Conservation (phyloP, 768 basidiomycete species). For the Mycena venus region DNA sequence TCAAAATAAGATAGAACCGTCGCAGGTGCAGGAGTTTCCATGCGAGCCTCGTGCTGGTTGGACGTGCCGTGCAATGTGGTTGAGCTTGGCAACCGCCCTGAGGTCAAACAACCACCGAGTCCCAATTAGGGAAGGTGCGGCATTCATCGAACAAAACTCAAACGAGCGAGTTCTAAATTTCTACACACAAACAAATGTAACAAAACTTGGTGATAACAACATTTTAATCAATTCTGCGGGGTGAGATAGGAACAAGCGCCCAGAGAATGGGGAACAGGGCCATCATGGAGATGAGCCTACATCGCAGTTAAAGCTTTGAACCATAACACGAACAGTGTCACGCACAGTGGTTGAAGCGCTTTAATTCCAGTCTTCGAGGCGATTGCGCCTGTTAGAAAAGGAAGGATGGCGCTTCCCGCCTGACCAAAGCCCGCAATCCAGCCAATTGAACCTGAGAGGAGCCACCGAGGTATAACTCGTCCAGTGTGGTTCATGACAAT, state of each 20-base stretch:
- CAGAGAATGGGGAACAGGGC: constrained; percentile 52
- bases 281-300: constrained; percentile 74
- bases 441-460: constrained; percentile 73
- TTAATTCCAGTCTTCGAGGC: constrained; percentile 70
- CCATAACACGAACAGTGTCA: constrained; percentile 1
- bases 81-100: not conserved
- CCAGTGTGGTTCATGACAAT: constrained; percentile 79
- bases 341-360: not conserved
- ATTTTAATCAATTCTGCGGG: constrained; percentile 15
- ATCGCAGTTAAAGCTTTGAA: not conserved
- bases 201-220: not conserved
- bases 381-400: constrained; percentile 80
- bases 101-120: constrained; percentile 12
- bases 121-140: constrained; percentile 12
- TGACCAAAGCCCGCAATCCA: constrained; percentile 80
- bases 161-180: not conserved
- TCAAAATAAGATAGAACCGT: constrained; percentile 63
- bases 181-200: not conserved
- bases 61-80: not conserved
- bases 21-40: not conserved
- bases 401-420: constrained; percentile 78
- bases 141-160: not conserved
- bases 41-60: not conserved
- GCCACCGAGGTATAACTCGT: constrained; percentile 71
- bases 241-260: constrained; percentile 7